These are phyloP conservation scores for Lepidium africanum DNA, from an alignment of 345 rosid genomes.

Conservation along the genomic window DNA sequence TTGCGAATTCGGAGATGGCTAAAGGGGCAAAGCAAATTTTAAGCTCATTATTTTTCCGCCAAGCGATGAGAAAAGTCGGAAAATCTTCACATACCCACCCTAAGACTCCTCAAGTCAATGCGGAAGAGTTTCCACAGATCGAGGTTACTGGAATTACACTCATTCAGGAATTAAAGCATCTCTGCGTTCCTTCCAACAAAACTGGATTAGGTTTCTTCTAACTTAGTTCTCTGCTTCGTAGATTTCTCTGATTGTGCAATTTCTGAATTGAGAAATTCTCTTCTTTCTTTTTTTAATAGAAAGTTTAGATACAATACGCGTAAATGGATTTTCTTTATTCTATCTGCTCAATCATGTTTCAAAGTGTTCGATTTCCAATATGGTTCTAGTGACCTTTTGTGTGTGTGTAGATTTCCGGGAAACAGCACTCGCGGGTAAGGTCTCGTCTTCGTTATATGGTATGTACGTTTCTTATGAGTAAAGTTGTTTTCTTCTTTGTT, in stretches of 20 bases:
- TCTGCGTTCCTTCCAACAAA: neutral
- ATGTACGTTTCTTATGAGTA: neutral
- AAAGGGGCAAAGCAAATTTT: neutral
- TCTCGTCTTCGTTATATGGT: conserved; percentile 19
- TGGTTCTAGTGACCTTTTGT: neutral
- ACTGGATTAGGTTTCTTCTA: neutral
- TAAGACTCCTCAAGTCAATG: neutral
- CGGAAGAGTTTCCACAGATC: conserved; percentile 21
- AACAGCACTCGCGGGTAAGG: neutral
- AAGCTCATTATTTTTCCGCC: neutral
- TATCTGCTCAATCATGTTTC: neutral
- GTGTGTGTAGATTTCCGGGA: neutral
- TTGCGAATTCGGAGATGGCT: conserved; percentile 3
- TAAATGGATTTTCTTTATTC: no score
- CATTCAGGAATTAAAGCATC: neutral
- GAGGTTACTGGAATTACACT: conserved; percentile 28
- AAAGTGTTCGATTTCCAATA: neutral
- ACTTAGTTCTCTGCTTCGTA: neutral
- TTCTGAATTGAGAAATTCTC: neutral
- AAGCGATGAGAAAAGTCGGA: neutral
- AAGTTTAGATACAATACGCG: no score
- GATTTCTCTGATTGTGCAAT: neutral
- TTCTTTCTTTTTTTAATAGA: no score
- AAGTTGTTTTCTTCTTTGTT: neutral
- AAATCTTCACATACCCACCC: neutral